A percentile compares a stretch with the other conserved stretches of the same genome.
Conservation (phyloP, 345 rosid species). For the Arabis hirsuta region DNA sequence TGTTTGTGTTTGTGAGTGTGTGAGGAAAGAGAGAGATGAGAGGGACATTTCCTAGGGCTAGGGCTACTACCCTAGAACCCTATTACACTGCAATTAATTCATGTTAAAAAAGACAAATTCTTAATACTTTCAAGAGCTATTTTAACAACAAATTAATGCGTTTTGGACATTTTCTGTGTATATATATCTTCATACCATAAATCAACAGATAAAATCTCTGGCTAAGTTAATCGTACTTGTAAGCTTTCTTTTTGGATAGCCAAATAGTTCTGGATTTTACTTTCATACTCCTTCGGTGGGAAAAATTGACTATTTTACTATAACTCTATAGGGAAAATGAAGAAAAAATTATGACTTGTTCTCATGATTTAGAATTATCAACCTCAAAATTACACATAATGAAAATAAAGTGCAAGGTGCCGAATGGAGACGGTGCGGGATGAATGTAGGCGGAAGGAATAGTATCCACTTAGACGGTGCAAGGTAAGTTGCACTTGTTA, state of each 20-base stretch:
- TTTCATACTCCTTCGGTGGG: neutral
- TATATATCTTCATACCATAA: conserved; percentile 1
- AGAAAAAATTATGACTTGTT: neutral
- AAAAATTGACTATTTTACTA: neutral
- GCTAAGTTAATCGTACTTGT: neutral
- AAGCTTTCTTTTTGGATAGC: neutral
- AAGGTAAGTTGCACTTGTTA: conserved; percentile 3
- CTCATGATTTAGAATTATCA: neutral
- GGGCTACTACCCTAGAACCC: conserved; percentile 58
- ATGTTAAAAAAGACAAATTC: conserved; percentile 42
- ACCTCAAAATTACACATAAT: conserved; percentile 12
- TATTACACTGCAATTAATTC: conserved; percentile 41
- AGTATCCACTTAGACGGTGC: neutral
- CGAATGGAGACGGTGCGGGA: too few relatives aligned
- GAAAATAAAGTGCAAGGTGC: neutral
- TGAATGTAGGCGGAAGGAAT: too few relatives aligned
- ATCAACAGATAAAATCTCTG: neutral
- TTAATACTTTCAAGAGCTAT: conserved; percentile 5
- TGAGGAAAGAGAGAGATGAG: conserved; percentile 46
- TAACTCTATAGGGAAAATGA: neutral
- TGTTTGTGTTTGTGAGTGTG: conserved; percentile 35
- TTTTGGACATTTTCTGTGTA: conserved; percentile 27
- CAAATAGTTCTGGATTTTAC: neutral
- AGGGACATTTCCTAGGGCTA: conserved; percentile 57
- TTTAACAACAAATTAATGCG: conserved; percentile 5